Conservation (phyloP, 1,284 basidiomycete species). For the Meripilus lineatus region DNA sequence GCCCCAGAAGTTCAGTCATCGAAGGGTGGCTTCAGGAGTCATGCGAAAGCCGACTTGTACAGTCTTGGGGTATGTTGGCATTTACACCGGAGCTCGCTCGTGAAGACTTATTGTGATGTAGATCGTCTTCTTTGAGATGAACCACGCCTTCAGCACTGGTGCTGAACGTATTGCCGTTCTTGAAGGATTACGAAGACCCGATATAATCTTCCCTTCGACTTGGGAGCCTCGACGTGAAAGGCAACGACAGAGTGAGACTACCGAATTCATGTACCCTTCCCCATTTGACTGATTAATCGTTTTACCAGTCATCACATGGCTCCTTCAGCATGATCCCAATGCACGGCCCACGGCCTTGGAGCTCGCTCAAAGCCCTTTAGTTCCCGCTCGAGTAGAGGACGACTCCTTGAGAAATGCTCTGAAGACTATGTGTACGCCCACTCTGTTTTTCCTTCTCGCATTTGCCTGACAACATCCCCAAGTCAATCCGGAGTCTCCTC, state of each 20-base stretch:
- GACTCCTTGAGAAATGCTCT: conserved; percentile 83
- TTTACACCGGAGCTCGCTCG: too few species aligned
- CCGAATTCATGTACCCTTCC: background rate
- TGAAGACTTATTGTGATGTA: too few species aligned
- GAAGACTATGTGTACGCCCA: conserved; percentile 63
- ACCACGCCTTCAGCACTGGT: conserved; percentile 82
- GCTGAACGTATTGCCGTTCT: conserved; percentile 85
- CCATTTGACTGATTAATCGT: background rate
- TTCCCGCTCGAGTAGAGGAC: conserved; percentile 76
- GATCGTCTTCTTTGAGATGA: conserved; percentile 99
- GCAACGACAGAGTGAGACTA: conserved; percentile 61
- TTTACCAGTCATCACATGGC: conserved; percentile 65
- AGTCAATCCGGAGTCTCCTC: conserved; percentile 72
- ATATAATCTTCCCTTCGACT: conserved; percentile 68
- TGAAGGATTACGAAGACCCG: conserved; percentile 68
- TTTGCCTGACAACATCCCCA: conserved; percentile 3
- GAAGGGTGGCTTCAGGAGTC: conserved; percentile 59
- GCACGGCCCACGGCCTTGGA: conserved; percentile 82
- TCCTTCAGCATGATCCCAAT: conserved; percentile 84
- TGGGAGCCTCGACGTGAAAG: conserved; percentile 67
- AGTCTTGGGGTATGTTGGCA: conserved; percentile 70
- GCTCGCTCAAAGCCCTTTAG: conserved; percentile 73
- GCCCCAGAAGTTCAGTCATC: conserved; percentile 81
- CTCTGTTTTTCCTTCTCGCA: conserved; percentile 7
- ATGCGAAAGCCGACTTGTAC: conserved; percentile 92